Base-by-base conservation (phyloP, 2,329 filamentous ascomycete species). In the Beauveria bassiana region DNA sequence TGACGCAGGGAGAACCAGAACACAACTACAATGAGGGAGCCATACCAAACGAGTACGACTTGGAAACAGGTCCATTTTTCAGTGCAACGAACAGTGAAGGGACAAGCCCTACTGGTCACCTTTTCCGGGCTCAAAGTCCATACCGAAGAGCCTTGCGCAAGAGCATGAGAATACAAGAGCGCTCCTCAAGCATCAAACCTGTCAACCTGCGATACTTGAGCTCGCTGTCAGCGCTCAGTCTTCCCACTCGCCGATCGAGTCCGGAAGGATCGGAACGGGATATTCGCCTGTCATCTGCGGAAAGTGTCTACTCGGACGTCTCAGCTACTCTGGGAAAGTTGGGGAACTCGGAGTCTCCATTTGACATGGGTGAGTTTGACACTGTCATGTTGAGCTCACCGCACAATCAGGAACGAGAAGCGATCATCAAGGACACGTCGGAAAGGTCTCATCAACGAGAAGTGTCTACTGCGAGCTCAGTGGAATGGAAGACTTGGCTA, bases 401-500 rank as follows among this genome's bases (percentile, higher is more conserved):
- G 3, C 24, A 52, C 3, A 18, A 24, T 45, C 31, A 34, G 18
- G 53, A 50, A 22, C 8, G 18, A 10, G 52, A n/a, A 16, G 16
- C 6, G 1, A 4, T 38, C 10, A 12, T 28, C 18, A 14, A 4
- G 24, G 59, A 61, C 9, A 43, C 20, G 2, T 28, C 42, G 34
- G 18, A 49, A 3, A 70, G 20, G 54, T 61, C 42, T 53, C 69
- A 74, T 20, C 70, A 72, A 51, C 71, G 77, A n/a, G 70, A 73
- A 1, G 65, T 69, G 3, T 80, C 78, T 1, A 74, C 74, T 1
- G 72, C 73, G 6, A 80, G 79, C 61, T 83, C 80, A 2, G 70
- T 76, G 2, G 81, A 83, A 62, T 84, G 81, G 82, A 83, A 83
- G 68, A 77, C 72, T 0, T 81, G 78, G 78, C 75, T 84, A 45